Percentiles rank a stretch among this genome's conserved stretches.
phyloP scores from a whole-genome alignment of 768 basidiomycete genomes.

The Mycena floridula region DNA sequence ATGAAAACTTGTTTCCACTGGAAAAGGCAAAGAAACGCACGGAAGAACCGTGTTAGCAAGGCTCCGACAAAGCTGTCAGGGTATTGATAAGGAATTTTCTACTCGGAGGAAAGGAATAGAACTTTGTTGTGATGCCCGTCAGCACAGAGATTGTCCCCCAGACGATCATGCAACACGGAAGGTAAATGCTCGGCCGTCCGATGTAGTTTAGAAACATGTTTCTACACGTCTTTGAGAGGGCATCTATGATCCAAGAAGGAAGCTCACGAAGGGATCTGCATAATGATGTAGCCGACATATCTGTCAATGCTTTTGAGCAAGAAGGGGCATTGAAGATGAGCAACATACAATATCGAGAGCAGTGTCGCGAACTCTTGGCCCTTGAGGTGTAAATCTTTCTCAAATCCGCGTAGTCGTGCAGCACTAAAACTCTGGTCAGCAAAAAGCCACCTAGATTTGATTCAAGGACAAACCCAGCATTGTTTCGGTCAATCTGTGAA shows the following conservation, averaged over 20 bases:
- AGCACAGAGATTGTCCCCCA: slow-evolving; percentile 7
- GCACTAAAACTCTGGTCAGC: slow-evolving; percentile 35
- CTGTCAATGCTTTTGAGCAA: not conserved
- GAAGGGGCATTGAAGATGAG: slow-evolving; percentile 8
- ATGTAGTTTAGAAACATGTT: slow-evolving; percentile 73
- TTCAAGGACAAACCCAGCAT: slow-evolving; percentile 45
- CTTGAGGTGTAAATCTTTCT: slow-evolving; percentile 56
- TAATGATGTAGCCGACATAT: slow-evolving; percentile 72
- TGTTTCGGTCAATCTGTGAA: slow-evolving; percentile 66
- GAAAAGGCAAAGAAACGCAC: too few relatives aligned
- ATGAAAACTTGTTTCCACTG: slow-evolving; percentile 32
- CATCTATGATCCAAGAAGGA: not conserved
- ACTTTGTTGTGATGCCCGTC: slow-evolving; percentile 30
- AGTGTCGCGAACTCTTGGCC: slow-evolving; percentile 64
- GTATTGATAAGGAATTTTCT: not conserved
- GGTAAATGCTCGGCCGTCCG: slow-evolving; percentile 62
- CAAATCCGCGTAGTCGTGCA: slow-evolving; percentile 67
- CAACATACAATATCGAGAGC: slow-evolving; percentile 63
- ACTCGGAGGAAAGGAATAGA: not conserved
- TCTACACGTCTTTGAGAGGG: slow-evolving; percentile 25
- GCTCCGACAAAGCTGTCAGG: slow-evolving; percentile 16
- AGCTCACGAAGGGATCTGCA: slow-evolving; percentile 71
- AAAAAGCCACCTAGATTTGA: not conserved
- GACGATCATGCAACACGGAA: slow-evolving; percentile 57
- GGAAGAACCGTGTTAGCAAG: slow-evolving; percentile 39